Base-by-base conservation (phyloP, 352 stramenopile genomes). In the Phytophthora aleatoria region DNA sequence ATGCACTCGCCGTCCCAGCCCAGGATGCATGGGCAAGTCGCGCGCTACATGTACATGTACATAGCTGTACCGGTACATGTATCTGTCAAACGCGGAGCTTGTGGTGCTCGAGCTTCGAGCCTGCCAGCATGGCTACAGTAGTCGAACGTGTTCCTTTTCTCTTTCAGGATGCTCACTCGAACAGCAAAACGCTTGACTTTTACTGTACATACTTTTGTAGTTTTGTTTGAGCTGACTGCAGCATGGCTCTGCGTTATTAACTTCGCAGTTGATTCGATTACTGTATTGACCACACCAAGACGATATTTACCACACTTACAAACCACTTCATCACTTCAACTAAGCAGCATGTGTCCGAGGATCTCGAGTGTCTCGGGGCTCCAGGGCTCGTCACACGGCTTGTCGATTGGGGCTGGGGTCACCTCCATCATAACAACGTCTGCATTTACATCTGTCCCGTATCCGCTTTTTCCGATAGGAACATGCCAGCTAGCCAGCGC, bases 291-390 rank as follows among this genome's bases (percentile, higher is more conserved):
- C 36, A 59, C 49, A 65, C 50, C 52, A 49, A 58, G 11, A 30
- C 8, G 10, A 27, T 30, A 36, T 48, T 52, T 33, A 26, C 16
- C 27, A 47, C 31, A 54, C 47, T 52, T 12, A 48, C 15, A 45
- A 45, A 27, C 5, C 39, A 6, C 12, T 41, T 16, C 35, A 41
- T 41, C 42, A 39, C 33, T 54, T 73, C 61, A 77, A 49, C 69
- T 61, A n/a, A 77, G 65, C 24, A 77, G 50, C 61, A 77, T 64
- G 42, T 77, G 65, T 5, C 61, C 65, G 7, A 77, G 44, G 50
- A 77, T 77, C 12, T 77, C 61, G 16, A 77, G 61, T 35, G 69
- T 77, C 51, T 77, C 69, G 12, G 61, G 55, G 38, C 65, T 77
- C 69, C 65, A 77, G 41, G 69, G 64, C 13, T 73, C 69, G 55